Percentiles rank a stretch among this genome's conserved stretches.
phyloP scores from a whole-genome alignment of 2,329 filamentous ascomycete genomes.

The Sporothrix sp. region DNA sequence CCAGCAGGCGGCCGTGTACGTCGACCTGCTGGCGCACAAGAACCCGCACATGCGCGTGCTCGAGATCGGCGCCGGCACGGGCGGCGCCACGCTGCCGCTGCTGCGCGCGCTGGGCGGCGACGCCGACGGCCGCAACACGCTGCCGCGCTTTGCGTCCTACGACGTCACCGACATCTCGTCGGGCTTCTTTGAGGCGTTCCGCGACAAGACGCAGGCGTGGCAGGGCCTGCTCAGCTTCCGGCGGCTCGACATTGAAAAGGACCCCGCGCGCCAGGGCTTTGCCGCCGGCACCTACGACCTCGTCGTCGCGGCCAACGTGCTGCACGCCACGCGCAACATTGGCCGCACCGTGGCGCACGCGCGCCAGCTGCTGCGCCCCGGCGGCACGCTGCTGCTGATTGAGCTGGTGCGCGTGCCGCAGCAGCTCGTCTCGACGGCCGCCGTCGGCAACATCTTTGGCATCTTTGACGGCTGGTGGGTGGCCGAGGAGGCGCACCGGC shows the following conservation, averaged over 20 bases:
- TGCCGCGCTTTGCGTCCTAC: conserved; percentile 22
- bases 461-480: conserved; percentile 19
- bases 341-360: conserved; percentile 19
- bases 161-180: conserved; percentile 34
- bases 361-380: conserved; percentile 21
- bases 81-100: conserved; percentile 21
- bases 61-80: conserved; percentile 29
- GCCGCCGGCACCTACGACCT: conserved; percentile 24
- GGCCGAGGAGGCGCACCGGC: conserved; percentile 15
- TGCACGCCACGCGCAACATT: conserved; percentile 24
- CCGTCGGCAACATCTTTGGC: conserved; percentile 17
- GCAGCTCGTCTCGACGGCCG: conserved; percentile 13
- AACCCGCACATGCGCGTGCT: conserved; percentile 26
- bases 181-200: conserved; percentile 30
- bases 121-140: background rate
- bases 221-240: conserved; percentile 10
- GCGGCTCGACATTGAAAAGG: conserved; percentile 24
- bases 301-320: conserved; percentile 26
- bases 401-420: conserved; percentile 16
- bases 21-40: conserved; percentile 19
- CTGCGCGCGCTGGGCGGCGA: conserved; percentile 14
- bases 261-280: conserved; percentile 26
- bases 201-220: conserved; percentile 22
- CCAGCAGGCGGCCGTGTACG: conserved; percentile 16
- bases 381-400: conserved; percentile 16